These are phyloP conservation scores for Solioccasus polychromus DNA, from an alignment of 768 basidiomycete species.

Conservation along the genomic window DNA sequence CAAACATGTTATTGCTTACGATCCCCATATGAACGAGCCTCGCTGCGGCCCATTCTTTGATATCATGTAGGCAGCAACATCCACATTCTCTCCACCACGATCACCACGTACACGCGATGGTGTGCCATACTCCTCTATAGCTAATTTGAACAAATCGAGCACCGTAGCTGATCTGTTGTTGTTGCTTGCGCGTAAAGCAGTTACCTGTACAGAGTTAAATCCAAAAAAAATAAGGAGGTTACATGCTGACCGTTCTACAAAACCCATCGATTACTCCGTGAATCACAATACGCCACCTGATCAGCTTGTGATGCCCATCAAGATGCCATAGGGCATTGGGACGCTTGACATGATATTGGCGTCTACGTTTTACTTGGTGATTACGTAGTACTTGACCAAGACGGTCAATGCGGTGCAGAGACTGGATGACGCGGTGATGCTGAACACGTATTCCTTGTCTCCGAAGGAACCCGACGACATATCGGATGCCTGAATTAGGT, in stretches of 20 bases:
- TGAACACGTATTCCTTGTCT: constrained; percentile 25
- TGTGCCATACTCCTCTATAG: constrained; percentile 7
- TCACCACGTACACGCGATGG: constrained; percentile 31
- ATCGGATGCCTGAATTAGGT: constrained; percentile 28
- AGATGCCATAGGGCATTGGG: constrained; percentile 25
- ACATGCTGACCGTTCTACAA: constrained; percentile 14
- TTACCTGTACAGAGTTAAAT: not conserved
- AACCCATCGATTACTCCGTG: constrained; percentile 30
- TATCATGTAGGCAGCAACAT: constrained; percentile 26
- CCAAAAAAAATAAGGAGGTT: constrained; percentile 21
- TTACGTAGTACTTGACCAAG: constrained; percentile 3
- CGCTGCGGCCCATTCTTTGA: constrained; percentile 16
- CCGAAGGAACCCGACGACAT: constrained; percentile 31
- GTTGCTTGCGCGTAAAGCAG: not conserved
- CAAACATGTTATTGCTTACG: constrained; percentile 17
- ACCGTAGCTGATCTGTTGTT: not conserved
- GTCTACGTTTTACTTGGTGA: not conserved
- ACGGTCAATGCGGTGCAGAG: constrained; percentile 16
- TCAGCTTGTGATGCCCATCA: constrained; percentile 30
- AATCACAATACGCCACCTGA: constrained; percentile 26
- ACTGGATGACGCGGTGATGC: constrained; percentile 20
- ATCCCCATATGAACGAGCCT: constrained; percentile 32
- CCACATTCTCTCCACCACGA: constrained; percentile 29
- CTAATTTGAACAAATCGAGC: not conserved
- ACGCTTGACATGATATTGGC: constrained; percentile 11